Percentiles rank a stretch among this genome's conserved stretches.
Conservation (phyloP, 2,329 filamentous ascomycete genomes). For the Trichoderma sp. region DNA sequence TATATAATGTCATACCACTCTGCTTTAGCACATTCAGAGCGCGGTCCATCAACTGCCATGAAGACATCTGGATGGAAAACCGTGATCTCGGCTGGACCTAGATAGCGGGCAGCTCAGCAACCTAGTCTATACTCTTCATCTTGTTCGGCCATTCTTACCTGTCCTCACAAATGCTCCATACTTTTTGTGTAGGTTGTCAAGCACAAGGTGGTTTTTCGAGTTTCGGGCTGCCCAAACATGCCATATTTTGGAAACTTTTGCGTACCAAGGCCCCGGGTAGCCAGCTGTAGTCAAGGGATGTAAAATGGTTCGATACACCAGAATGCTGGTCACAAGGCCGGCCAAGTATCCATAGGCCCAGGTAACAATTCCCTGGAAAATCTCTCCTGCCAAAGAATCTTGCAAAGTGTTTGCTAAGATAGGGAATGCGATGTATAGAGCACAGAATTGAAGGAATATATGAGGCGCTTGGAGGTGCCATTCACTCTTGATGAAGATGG, state of each 20-base stretch:
- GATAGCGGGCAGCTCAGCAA: conserved; percentile 31
- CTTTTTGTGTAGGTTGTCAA: conserved; percentile 32
- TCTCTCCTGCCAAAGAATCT: background rate
- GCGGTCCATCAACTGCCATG: conserved; percentile 34
- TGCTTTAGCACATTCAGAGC: conserved; percentile 35
- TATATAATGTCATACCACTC: conserved; percentile 38
- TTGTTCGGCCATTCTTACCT: background rate
- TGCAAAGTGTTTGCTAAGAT: background rate
- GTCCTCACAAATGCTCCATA: background rate
- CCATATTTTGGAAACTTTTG: conserved; percentile 45
- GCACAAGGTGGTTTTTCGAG: conserved; percentile 34
- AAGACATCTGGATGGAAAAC: conserved; percentile 37
- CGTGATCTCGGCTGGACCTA: conserved; percentile 35
- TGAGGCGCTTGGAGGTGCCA: conserved; percentile 36
- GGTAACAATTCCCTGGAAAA: background rate
- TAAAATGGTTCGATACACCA: conserved; percentile 42
- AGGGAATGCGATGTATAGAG: conserved; percentile 26
- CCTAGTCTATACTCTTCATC: background rate
- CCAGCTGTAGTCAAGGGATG: conserved; percentile 42
- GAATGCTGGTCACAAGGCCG: background rate
- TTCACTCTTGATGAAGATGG: conserved; percentile 36
- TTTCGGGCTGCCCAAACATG: conserved; percentile 37
- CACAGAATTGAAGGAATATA: conserved; percentile 27
- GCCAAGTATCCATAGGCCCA: background rate
- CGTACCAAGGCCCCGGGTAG: conserved; percentile 45